A percentile compares a stretch with the other conserved stretches of the same genome.
Evolutionary conservation across 2,329 filamentous ascomycete species (phyloP).

Genomic region (Rachicladosporium sp.): DNA sequence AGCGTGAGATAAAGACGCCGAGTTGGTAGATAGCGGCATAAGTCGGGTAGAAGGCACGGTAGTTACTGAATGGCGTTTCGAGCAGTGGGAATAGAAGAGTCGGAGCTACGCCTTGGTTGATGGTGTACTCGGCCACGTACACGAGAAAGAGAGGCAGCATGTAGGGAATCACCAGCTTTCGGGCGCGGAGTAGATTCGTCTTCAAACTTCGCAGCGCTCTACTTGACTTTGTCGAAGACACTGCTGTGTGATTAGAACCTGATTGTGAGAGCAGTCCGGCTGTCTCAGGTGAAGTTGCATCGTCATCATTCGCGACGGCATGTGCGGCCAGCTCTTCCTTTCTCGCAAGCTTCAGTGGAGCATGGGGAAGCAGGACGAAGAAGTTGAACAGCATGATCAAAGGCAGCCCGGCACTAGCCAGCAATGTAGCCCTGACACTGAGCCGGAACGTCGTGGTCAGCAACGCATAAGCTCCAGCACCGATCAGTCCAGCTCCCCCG

Average conservation of each 20-base stretch:
- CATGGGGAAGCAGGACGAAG: constrained; percentile 65
- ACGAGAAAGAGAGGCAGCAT: constrained; percentile 89
- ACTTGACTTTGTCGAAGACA: constrained; percentile 1
- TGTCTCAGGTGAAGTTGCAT: constrained; percentile 14
- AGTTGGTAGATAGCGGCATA: constrained; percentile 92
- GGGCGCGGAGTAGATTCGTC: constrained; percentile 48
- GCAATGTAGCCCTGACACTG: constrained; percentile 58
- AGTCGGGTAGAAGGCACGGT: constrained; percentile 82
- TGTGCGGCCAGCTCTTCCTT: constrained; percentile 41
- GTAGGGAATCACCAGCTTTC: constrained; percentile 59
- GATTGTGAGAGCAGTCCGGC: constrained; percentile 1
- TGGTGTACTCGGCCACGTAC: constrained; percentile 92
- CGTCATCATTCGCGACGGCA: constrained; percentile 35
- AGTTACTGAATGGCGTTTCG: constrained; percentile 65
- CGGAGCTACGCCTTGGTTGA: constrained; percentile 88
- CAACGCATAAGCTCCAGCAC: constrained; percentile 76
- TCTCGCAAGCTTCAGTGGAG: constrained; percentile 43
- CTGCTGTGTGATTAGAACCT: constrained; percentile 1
- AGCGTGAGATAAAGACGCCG: constrained; percentile 91
- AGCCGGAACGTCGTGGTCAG: constrained; percentile 71
- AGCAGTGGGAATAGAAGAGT: constrained; percentile 76
- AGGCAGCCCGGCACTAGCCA: constrained; percentile 69
- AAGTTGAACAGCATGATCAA: constrained; percentile 74
- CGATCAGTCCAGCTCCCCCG: constrained; percentile 74
- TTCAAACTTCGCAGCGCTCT: constrained; percentile 10